A percentile compares a stretch with the other conserved stretches of the same genome.
These are phyloP conservation scores for Volvox africanus DNA, from an alignment of 139 green algal species.

Conservation along the genomic window DNA sequence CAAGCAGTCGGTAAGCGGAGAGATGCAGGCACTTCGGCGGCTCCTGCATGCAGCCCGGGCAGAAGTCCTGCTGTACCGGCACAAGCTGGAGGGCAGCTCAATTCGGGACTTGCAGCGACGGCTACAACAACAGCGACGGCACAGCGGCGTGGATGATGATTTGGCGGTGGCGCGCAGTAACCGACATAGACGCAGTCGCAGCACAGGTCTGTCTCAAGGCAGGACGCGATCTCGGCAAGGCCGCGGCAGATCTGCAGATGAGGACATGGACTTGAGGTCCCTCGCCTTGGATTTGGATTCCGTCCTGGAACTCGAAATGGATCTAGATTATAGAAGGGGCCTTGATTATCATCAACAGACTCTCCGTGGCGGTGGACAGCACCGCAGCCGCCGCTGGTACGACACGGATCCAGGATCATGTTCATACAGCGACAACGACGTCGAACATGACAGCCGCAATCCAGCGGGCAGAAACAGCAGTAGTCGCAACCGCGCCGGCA, in stretches of 20 bases:
- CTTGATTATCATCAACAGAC: not conserved
- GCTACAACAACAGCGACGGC: not conserved
- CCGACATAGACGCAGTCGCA: not conserved
- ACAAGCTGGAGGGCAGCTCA: not conserved
- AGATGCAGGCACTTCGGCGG: slow-evolving; percentile 22
- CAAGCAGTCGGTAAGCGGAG: not conserved
- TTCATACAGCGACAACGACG: not conserved
- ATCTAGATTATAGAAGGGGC: not conserved
- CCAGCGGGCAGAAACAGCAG: not conserved
- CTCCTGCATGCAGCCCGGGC: not conserved
- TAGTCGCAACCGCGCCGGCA: not conserved
- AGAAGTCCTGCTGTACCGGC: not conserved
- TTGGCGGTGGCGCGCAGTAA: not conserved
- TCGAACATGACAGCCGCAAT: not conserved
- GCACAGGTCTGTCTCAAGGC: not conserved
- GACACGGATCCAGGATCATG: not conserved
- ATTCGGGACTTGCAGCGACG: not conserved
- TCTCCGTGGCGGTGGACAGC: no score
- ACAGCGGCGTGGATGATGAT: not conserved
- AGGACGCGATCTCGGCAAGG: not conserved
- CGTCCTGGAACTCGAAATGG: not conserved
- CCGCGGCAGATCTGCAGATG: not conserved
- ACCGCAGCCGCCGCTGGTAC: not conserved
- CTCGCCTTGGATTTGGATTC: not conserved
- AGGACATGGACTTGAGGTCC: not conserved